Conservation (phyloP, 2,329 filamentous ascomycete species). For the Ascochyta rabiei region DNA sequence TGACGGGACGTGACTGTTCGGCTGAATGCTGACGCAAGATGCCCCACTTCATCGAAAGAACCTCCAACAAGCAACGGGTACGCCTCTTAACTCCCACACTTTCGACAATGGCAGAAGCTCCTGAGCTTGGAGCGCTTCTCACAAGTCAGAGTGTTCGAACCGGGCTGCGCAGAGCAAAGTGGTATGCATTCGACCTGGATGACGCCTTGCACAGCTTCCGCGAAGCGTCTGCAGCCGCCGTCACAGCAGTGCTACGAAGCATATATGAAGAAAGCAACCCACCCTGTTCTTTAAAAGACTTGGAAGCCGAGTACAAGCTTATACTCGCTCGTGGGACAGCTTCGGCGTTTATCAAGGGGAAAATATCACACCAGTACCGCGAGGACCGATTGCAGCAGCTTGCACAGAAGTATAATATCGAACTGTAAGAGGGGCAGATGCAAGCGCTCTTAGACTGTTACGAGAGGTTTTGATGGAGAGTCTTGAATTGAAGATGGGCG, state of each 20-base stretch:
- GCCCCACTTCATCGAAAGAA: neutral
- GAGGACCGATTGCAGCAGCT: slow-evolving; percentile 45
- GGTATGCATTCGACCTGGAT: slow-evolving; percentile 58
- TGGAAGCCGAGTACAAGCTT: slow-evolving; percentile 34
- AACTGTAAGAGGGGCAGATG: slow-evolving; percentile 35
- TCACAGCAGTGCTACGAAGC: slow-evolving; percentile 36
- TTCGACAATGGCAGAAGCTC: neutral
- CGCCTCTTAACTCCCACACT: neutral
- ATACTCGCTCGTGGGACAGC: slow-evolving; percentile 47
- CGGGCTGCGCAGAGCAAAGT: slow-evolving; percentile 23
- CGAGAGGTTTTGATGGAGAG: neutral
- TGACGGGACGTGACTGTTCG: neutral
- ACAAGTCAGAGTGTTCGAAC: neutral
- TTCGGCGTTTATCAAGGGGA: slow-evolving; percentile 54
- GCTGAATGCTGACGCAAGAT: neutral
- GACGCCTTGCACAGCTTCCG: slow-evolving; percentile 58
- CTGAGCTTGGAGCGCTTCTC: neutral
- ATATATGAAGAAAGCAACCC: slow-evolving; percentile 26
- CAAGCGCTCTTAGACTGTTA: neutral
- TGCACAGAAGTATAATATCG: slow-evolving; percentile 4
- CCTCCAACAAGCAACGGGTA: neutral
- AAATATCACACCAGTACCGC: slow-evolving; percentile 53
- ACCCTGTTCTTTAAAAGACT: neutral
- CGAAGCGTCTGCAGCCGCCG: slow-evolving; percentile 48
- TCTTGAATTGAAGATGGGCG: slow-evolving; percentile 39